Conservation (phyloP, 306 rosid genomes). For the Vigna hirtella region DNA sequence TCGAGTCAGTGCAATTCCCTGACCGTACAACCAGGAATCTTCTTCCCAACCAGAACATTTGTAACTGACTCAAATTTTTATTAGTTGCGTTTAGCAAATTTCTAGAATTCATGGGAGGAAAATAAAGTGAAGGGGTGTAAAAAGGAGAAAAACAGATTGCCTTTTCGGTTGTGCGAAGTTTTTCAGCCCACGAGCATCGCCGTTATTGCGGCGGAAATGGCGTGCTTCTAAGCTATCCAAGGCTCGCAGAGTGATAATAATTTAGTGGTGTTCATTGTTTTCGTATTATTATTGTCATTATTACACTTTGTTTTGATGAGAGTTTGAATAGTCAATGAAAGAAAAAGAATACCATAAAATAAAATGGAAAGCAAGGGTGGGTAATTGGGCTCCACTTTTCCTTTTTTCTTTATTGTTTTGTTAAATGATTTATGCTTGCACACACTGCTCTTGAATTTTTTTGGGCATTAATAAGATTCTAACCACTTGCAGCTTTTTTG, state of each 20-base stretch:
- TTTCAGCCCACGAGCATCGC: constrained; percentile 50
- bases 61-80: background rate
- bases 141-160: constrained; percentile 12
- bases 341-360: constrained; percentile 32
- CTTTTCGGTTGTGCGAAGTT: constrained; percentile 41
- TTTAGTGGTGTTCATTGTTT: constrained; percentile 44
- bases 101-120: constrained; percentile 7
- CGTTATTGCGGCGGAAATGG: constrained; percentile 85
- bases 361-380: background rate
- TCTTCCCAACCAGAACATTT: constrained; percentile 40
- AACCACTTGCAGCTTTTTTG: constrained; percentile 37
- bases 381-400: constrained; percentile 41
- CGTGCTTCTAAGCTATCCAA: constrained; percentile 42
- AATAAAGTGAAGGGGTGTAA: constrained; percentile 1
- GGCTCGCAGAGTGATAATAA: constrained; percentile 17
- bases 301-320: constrained; percentile 32
- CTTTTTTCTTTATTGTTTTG: background rate
- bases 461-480: constrained; percentile 38
- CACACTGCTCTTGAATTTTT: constrained; percentile 26
- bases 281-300: constrained; percentile 36
- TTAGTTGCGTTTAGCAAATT: constrained; percentile 52
- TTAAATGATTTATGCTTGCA: constrained; percentile 14
- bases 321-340: constrained; percentile 39
- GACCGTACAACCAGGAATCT: constrained; percentile 59
- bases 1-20: constrained; percentile 44